These are phyloP conservation scores for Fusarium sacchari DNA, from an alignment of 2,329 filamentous ascomycete species.

Conservation along the genomic window DNA sequence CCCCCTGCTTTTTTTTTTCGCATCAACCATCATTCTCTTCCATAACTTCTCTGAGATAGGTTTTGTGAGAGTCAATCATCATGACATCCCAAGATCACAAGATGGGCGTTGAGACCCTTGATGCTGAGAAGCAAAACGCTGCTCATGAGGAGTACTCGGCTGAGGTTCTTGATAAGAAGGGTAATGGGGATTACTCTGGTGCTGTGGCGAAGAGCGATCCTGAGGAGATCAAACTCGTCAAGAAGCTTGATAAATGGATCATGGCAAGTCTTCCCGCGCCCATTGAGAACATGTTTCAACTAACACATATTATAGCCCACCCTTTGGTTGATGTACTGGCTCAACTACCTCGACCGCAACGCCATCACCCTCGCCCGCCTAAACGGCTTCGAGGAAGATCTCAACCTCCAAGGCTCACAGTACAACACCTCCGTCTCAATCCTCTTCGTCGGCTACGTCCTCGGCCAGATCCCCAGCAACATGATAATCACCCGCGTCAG, in stretches of 20 bases:
- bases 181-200: conserved; percentile 36
- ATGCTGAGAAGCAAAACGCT: conserved; percentile 33
- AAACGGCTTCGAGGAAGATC: conserved; percentile 63
- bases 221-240: conserved; percentile 31
- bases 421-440: conserved; percentile 51
- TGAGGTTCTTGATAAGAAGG: conserved; percentile 32
- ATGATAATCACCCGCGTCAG: conserved; percentile 54
- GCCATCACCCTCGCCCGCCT: conserved; percentile 68
- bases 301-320: conserved; percentile 40
- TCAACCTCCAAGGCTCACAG: conserved; percentile 55
- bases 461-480: conserved; percentile 52
- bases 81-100: conserved; percentile 25
- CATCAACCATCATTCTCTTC: neutral
- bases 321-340: conserved; percentile 54
- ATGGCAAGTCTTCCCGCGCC: conserved; percentile 2
- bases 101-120: conserved; percentile 3
- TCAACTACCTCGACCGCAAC: conserved; percentile 59
- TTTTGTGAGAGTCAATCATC: neutral
- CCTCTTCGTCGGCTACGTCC: conserved; percentile 51
- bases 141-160: conserved; percentile 32
- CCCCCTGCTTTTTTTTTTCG: neutral
- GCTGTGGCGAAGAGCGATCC: conserved; percentile 35
- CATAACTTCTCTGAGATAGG: neutral
- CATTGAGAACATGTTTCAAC: neutral
- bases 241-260: conserved; percentile 34